Conservation (phyloP, 2,329 filamentous ascomycete species). For the Rhynchosporium secalis region DNA sequence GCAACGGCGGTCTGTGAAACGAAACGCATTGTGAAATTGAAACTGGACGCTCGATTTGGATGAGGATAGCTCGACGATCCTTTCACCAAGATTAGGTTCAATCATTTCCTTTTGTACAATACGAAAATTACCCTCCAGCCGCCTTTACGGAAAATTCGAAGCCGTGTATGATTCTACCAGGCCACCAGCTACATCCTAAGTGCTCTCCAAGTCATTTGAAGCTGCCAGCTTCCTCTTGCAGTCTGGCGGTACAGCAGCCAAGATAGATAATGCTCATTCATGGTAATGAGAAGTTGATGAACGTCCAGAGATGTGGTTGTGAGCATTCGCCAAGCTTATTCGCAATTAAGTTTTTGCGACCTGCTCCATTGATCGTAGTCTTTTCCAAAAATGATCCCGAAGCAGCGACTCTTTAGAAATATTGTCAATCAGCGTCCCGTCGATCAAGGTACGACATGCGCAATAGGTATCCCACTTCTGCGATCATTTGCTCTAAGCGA, state of each 20-base stretch:
- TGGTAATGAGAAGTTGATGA: conserved; percentile 5
- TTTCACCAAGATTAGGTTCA: neutral
- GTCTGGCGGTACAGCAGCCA: conserved; percentile 15
- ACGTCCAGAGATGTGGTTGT: neutral
- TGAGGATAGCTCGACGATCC: neutral
- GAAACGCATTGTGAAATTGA: conserved; percentile 20
- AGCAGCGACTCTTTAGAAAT: neutral
- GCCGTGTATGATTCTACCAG: neutral
- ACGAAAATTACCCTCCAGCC: neutral
- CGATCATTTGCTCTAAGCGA: neutral
- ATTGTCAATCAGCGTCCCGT: neutral
- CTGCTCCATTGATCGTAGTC: conserved; percentile 9
- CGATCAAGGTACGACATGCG: neutral
- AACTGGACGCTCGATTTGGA: neutral
- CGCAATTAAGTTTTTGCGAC: neutral
- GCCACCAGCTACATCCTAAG: neutral
- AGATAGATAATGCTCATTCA: conserved; percentile 10
- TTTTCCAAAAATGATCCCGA: neutral
- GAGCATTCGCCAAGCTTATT: neutral
- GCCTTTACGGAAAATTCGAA: neutral
- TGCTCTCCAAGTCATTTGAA: neutral
- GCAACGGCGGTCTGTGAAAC: conserved; percentile 11
- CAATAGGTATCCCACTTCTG: conserved; percentile 1
- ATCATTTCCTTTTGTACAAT: conserved; percentile 1
- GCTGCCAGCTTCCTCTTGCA: conserved; percentile 18